Base-by-base conservation (phyloP, 176 grass and related monocot species). In the Triticum dicoccoides region DNA sequence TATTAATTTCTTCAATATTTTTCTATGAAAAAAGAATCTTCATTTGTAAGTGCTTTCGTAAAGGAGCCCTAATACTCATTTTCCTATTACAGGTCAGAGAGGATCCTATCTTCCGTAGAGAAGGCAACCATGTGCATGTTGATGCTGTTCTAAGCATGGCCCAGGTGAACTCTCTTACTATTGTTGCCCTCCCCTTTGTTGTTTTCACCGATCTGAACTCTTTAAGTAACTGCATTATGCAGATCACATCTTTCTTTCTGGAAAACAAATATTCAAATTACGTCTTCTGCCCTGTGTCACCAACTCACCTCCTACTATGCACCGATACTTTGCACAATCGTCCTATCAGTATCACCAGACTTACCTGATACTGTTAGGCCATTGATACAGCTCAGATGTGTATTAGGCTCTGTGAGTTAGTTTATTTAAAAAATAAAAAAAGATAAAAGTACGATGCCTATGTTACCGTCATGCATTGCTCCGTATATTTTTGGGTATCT, bases 51-150 rank as follows among this genome's bases (percentile, higher is more conserved):
- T 42, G 37, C 10, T 45, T 73, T 73, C 12, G 21, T 44, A 8
- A 44, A 44, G 38, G 73, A 52, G 73, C 47, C n/a, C 61, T 84
- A 34, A 74, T 79, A 65, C 82, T 73, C 66, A 65, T 76, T 80
- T 86, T 74, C 42, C 38, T 70, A 24, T 80, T 89, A 82, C 83
- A 98, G 97, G 88, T 98, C 15, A 91, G 88, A 82, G 89, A 98
- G 65, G 97, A 98, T 73, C 94, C 94, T 78, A 86, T 92, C 63
- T 98, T 98, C 45, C 91, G 87, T 73, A 91, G 97, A 94, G 97
- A 98, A 90, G 90, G 94, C 89, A 92, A 71, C 83, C 87, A 98
- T 78, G 89, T 98, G 71, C 92, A 96, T 85, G 92, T 98, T 81
- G 94, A 98, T 89, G 92, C 93, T 84, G 80, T 87, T 82, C 71